Base-by-base conservation (phyloP, 768 basidiomycete genomes). In the Leucocoprinus birnbaumii region DNA sequence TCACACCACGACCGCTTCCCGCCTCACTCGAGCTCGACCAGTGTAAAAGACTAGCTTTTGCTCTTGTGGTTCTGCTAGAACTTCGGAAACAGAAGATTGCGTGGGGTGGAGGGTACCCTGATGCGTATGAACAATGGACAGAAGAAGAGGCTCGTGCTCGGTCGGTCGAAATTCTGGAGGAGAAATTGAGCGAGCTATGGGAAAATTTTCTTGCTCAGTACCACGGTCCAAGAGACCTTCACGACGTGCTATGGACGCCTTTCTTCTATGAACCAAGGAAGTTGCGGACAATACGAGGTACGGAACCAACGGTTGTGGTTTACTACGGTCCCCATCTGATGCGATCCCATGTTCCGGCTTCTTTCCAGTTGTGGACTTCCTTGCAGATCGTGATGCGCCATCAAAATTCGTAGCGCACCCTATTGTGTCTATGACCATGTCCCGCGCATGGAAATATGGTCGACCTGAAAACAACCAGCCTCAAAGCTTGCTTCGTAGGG, bases 171-270 rank as follows among this genome's bases (percentile, higher is more conserved):
- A 59, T 66, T 5, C 58, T 78, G 2, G 74, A 80, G 41, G 59
- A 61, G 8, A 66, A 66, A 31, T 61, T 77, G 18, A 40, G 61
- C 3, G 60, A 61, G 7, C 51, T 75, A 2, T 83, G 80, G 80
- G 59, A 62, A 4, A 53, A 63, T 14, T 84, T 79, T 61, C 65
- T 84, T 9, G 58, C 65, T 14, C 71, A 69, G 18, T 71, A 73
- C 49, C 73, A 74, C 16, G 69, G 65, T 21, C 58, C 69, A 8
- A 62, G 61, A 21, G 77, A 83, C 51, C 68, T 85, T 16, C 72
- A 80, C 48, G 69, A 71, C 3, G 68, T 77, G 13, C 63, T 85
- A 24, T 85, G 83, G 83, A 67, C 69, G 4, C 54, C 63, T 9
- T 82, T 81, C 55, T 69, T 69, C 2, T 53, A 71, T 24, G 65